Percentiles rank a stretch among this genome's conserved stretches.
Conservation (phyloP, 345 rosid species). For the Euphorbia lathyris region DNA sequence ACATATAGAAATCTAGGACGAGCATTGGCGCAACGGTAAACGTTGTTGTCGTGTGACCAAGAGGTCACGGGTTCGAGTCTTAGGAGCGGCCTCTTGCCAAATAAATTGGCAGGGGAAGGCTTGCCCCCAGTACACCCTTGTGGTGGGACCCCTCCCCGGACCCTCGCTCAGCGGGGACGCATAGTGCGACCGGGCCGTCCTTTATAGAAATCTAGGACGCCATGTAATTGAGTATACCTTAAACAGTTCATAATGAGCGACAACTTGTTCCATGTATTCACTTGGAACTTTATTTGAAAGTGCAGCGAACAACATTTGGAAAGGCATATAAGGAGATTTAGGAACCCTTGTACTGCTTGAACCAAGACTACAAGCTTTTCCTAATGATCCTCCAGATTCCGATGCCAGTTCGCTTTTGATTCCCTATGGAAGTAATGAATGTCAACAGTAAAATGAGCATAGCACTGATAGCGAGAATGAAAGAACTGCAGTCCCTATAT, state of each 20-base stretch:
- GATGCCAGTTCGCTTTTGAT: constrained; percentile 25
- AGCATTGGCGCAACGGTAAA: too few species aligned
- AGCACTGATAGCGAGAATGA: background rate
- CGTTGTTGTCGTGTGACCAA: too few species aligned
- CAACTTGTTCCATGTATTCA: constrained; percentile 53
- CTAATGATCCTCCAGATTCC: constrained; percentile 42
- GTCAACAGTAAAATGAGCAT: background rate
- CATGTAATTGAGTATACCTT: constrained; percentile 46
- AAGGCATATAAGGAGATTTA: constrained; percentile 96
- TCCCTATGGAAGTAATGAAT: constrained; percentile 25
- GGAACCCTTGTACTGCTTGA: constrained; percentile 60
- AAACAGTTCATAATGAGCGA: constrained; percentile 49
- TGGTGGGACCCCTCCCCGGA: too few species aligned
- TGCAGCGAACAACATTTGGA: constrained; percentile 81
- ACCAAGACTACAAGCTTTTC: constrained; percentile 54
- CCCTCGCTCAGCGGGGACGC: too few species aligned
- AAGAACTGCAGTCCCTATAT: background rate
- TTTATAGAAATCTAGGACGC: background rate
- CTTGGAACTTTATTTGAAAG: constrained; percentile 58
- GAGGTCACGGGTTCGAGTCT: too few species aligned
- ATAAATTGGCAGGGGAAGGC: too few species aligned
- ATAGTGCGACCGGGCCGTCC: too few species aligned
- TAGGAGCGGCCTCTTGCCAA: too few species aligned
- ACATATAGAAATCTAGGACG: background rate
- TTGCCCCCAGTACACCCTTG: too few species aligned